Evolutionary conservation across 176 grass and related monocot species (phyloP).

Genomic region (Lolium rigidum): DNA sequence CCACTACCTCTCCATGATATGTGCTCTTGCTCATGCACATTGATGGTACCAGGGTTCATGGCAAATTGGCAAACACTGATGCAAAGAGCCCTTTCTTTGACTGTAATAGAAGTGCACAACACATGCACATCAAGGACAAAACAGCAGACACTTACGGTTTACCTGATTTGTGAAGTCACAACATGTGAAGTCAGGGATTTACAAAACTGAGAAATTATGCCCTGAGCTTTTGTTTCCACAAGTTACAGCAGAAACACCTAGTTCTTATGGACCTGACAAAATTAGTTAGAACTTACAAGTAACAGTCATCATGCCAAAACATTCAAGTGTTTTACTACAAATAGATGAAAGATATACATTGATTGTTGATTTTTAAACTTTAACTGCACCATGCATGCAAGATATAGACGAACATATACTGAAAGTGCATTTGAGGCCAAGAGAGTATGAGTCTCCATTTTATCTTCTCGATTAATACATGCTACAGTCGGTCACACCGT

Average conservation of each 20-base stretch:
- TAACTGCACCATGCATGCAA: neutral
- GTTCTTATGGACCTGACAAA: neutral
- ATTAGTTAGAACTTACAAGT: neutral
- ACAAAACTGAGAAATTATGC: neutral
- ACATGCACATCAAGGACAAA: neutral
- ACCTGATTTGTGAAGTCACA: neutral
- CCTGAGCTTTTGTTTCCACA: neutral
- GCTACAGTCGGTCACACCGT: neutral
- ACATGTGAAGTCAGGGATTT: neutral
- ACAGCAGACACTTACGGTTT: neutral
- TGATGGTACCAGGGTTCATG: neutral
- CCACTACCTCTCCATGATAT: neutral
- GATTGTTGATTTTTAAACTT: neutral
- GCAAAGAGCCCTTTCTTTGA: neutral
- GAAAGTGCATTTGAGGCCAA: neutral
- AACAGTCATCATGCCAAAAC: neutral
- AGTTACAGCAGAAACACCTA: neutral
- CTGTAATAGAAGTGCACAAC: neutral
- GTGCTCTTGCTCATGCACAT: neutral
- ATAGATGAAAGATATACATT: neutral
- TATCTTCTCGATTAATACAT: conserved; percentile 5
- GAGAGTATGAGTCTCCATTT: neutral
- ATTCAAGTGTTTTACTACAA: neutral
- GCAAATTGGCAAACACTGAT: neutral
- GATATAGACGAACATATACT: neutral